Percentiles rank a stretch among this genome's conserved stretches.
phyloP scores from a whole-genome alignment of 495 filamentous ascomycete species.

The Aspergillus nanangensis region DNA sequence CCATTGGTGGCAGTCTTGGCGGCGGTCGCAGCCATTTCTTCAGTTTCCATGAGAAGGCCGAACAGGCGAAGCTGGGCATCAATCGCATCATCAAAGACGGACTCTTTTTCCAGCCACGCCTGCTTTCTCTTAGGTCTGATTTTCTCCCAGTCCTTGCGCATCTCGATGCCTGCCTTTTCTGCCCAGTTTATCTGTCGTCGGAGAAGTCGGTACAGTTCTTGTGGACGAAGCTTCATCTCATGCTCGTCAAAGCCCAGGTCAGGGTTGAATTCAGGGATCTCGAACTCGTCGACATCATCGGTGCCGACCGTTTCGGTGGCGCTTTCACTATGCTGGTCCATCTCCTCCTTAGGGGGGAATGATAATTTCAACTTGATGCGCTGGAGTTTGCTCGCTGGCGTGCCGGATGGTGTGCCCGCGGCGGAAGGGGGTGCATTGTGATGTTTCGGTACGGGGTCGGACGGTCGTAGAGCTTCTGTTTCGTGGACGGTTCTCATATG shows the following conservation, averaged over 20 bases:
- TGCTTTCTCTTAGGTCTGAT: conserved; percentile 64
- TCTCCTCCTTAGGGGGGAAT: conserved; percentile 45
- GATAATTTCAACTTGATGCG: conserved; percentile 66
- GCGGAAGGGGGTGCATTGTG: conserved; percentile 46
- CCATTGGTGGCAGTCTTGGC: conserved; percentile 17
- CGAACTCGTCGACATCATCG: conserved; percentile 46
- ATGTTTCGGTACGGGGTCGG: conserved; percentile 80
- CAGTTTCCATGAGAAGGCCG: conserved; percentile 27
- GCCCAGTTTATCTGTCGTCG: conserved; percentile 80
- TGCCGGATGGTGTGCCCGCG: conserved; percentile 24
- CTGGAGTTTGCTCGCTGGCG: conserved; percentile 52
- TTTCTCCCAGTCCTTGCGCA: conserved; percentile 59
- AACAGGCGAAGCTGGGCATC: conserved; percentile 50
- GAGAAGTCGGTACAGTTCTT: conserved; percentile 67
- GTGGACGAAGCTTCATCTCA: conserved; percentile 65
- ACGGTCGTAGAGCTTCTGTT: conserved; percentile 83
- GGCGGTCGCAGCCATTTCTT: conserved; percentile 8
- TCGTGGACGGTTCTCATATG: conserved; percentile 99
- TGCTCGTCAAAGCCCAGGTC: conserved; percentile 58
- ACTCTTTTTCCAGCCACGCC: conserved; percentile 84
- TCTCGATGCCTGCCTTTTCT: conserved; percentile 58
- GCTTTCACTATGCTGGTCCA: conserved; percentile 49
- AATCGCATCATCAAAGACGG: conserved; percentile 54
- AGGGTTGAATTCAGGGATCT: conserved; percentile 33
- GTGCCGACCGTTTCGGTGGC: conserved; percentile 42